phyloP scores from a whole-genome alignment of 2,329 filamentous ascomycete species.

The Coleophoma cylindrospora region DNA sequence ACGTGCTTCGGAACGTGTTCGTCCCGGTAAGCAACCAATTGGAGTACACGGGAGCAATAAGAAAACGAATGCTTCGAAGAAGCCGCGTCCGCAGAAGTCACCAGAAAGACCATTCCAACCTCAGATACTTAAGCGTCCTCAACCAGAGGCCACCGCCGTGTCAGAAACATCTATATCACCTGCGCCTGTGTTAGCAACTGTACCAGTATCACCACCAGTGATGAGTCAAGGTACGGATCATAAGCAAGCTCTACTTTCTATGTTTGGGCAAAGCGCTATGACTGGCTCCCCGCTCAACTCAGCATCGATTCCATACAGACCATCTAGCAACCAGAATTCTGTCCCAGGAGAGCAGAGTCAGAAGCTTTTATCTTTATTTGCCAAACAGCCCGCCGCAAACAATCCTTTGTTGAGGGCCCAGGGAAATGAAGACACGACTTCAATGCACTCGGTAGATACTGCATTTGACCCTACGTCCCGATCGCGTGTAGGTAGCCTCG shows the following conservation, averaged over 20 bases:
- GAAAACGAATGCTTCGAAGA: constrained; percentile 16
- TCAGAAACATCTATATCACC: constrained; percentile 10
- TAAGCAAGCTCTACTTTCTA: constrained; percentile 35
- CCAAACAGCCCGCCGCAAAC: constrained; percentile 11
- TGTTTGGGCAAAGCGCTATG: constrained; percentile 19
- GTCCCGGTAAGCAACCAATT: background rate
- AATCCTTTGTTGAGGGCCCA: constrained; percentile 3
- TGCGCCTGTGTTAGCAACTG: constrained; percentile 1
- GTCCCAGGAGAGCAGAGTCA: constrained; percentile 40
- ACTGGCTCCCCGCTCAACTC: constrained; percentile 1
- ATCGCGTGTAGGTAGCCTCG: constrained; percentile 24
- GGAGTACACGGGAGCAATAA: background rate
- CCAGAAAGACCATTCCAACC: constrained; percentile 42
- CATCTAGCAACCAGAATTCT: constrained; percentile 29
- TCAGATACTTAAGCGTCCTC: constrained; percentile 46
- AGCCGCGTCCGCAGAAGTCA: constrained; percentile 19
- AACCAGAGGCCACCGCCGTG: constrained; percentile 27
- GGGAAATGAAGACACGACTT: constrained; percentile 4
- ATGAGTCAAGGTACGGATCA: constrained; percentile 30
- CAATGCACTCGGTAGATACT: constrained; percentile 7
- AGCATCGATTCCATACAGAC: background rate
- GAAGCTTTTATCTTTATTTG: constrained; percentile 29
- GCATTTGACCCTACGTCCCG: constrained; percentile 8
- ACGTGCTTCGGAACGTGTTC: background rate
- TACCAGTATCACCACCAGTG: constrained; percentile 1